Evolutionary conservation across 2,329 filamentous ascomycete genomes (phyloP).

Genomic region (Fusarium coicis): DNA sequence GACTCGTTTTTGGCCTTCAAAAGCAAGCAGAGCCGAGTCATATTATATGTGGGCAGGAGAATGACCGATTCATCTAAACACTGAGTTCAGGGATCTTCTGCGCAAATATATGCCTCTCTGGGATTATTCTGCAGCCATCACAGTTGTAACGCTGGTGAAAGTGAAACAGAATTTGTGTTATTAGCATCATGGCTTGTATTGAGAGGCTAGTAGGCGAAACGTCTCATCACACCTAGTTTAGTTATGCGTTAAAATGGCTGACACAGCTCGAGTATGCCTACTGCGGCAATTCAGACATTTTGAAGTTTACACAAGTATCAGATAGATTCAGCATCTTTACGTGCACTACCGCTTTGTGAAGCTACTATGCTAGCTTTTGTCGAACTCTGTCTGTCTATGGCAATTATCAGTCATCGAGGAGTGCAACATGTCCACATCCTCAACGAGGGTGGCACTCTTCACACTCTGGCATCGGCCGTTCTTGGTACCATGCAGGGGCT

Average conservation of each 20-base stretch:
- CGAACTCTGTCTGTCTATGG: not conserved
- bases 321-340: not conserved
- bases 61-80: not conserved
- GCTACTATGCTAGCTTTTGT: not conserved
- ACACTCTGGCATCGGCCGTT: no score
- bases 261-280: not conserved
- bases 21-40: no score
- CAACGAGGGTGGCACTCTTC: not conserved
- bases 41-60: not conserved
- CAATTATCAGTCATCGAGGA: not conserved
- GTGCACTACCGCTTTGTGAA: not conserved
- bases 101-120: not conserved
- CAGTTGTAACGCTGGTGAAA: not conserved
- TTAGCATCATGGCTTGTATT: not conserved
- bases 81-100: not conserved
- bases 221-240: not conserved
- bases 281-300: not conserved
- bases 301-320: not conserved
- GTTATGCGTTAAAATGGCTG: not conserved
- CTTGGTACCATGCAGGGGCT: not conserved
- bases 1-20: not conserved
- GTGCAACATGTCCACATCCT: not conserved
- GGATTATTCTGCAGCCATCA: not conserved
- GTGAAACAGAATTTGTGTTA: constrained; percentile 6
- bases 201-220: not conserved